Conservation (phyloP, 257 asterid genomes). For the Nicotiana sylvestris region DNA sequence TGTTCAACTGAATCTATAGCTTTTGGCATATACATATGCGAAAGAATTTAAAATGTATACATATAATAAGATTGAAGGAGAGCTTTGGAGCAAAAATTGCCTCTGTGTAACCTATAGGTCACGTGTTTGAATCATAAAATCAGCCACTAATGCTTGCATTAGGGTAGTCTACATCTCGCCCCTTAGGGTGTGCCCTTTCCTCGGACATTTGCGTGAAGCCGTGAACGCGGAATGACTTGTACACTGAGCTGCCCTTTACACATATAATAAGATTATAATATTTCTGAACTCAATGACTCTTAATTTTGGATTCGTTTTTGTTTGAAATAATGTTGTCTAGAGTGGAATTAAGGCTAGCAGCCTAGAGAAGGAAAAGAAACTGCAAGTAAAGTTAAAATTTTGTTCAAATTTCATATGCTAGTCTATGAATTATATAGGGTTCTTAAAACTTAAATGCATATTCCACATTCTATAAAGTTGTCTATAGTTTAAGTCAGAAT, state of each 20-base stretch:
- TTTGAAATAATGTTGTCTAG: background rate
- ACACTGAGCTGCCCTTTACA: background rate
- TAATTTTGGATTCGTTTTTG: background rate
- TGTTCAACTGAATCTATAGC: background rate
- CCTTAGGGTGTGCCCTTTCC: no score
- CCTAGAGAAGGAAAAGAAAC: background rate
- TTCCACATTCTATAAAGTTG: background rate
- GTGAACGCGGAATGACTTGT: no score
- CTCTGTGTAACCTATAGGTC: no score
- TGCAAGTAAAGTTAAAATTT: background rate
- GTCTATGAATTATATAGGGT: background rate
- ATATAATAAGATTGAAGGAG: background rate
- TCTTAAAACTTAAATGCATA: background rate
- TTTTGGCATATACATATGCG: background rate
- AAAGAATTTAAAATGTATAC: background rate
- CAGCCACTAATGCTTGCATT: no score
- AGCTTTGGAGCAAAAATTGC: no score
- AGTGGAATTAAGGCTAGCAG: background rate
- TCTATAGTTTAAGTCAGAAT: constrained; percentile 8
- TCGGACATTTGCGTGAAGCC: no score
- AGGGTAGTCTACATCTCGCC: no score
- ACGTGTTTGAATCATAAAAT: no score
- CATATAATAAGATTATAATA: background rate
- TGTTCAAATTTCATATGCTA: background rate
- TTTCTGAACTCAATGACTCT: background rate